Conservation (phyloP, 2,329 filamentous ascomycete genomes). For the Knufia petricola region DNA sequence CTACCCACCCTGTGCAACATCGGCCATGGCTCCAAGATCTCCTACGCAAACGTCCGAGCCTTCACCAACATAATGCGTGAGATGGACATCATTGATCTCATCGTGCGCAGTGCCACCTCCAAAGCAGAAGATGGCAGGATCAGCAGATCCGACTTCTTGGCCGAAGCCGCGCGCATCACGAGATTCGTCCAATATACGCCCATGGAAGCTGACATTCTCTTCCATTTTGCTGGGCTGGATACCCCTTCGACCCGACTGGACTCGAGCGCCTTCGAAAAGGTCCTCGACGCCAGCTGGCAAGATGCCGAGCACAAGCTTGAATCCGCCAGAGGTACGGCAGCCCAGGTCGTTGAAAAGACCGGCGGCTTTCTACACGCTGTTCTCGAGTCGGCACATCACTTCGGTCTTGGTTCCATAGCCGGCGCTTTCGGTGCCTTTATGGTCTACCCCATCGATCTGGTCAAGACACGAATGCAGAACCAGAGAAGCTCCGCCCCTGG, state of each 20-base stretch:
- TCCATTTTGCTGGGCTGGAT: conserved; percentile 93
- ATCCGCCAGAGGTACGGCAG: conserved; percentile 34
- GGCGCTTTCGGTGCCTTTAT: conserved; percentile 98
- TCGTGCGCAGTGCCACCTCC: conserved; percentile 74
- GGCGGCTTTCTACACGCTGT: conserved; percentile 53
- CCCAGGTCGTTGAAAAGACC: conserved; percentile 47
- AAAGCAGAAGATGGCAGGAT: conserved; percentile 87
- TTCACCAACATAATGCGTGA: conserved; percentile 98
- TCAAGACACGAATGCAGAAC: conserved; percentile 98
- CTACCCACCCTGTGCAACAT: conserved; percentile 92
- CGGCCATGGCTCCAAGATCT: conserved; percentile 81
- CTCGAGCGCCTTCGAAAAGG: conserved; percentile 80
- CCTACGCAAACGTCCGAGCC: conserved; percentile 91
- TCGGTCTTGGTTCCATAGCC: conserved; percentile 76
- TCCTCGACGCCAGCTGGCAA: conserved; percentile 88
- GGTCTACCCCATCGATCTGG: conserved; percentile 97
- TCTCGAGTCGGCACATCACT: conserved; percentile 78
- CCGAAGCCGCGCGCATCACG: conserved; percentile 82
- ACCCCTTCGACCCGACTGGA: conserved; percentile 77
- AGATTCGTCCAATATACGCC: conserved; percentile 94
- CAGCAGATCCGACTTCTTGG: conserved; percentile 84
- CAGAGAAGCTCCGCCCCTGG: conserved; percentile 76
- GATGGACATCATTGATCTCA: conserved; percentile 93
- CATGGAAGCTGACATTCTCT: conserved; percentile 97
- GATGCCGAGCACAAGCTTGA: conserved; percentile 44